phyloP scores from a whole-genome alignment of 805 yeast genomes.

The Candida taoyuanica region DNA sequence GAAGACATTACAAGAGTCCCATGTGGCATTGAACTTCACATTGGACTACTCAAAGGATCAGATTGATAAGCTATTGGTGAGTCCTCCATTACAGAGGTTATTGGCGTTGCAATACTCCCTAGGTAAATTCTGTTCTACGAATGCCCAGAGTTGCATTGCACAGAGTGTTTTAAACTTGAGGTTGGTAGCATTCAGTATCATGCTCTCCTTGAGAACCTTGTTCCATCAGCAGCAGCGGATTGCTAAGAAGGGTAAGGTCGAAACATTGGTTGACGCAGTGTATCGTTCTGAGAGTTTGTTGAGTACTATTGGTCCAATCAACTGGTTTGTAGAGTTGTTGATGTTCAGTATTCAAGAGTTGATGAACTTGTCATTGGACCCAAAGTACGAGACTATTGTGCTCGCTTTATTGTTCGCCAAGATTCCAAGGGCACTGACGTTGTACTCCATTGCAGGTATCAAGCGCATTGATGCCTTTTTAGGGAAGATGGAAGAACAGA shows the following conservation, averaged over 20 bases:
- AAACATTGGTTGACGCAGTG: constrained; percentile 43
- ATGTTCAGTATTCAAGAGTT: constrained; percentile 71
- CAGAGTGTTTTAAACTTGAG: constrained; percentile 65
- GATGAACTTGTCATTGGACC: constrained; percentile 35
- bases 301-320: constrained; percentile 67
- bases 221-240: constrained; percentile 60
- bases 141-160: constrained; percentile 24
- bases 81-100: constrained; percentile 73
- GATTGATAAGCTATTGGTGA: constrained; percentile 67
- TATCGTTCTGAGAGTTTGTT: constrained; percentile 60
- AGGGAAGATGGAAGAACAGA: constrained; percentile 20
- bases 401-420: constrained; percentile 60
- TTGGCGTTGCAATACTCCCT: constrained; percentile 64
- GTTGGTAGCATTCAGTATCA: constrained; percentile 64
- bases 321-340: constrained; percentile 83
- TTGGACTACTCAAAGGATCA: constrained; percentile 69
- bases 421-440: constrained; percentile 62
- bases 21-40: constrained; percentile 68
- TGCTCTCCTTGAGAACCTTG: constrained; percentile 55
- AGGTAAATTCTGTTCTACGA: constrained; percentile 38
- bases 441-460: constrained; percentile 63
- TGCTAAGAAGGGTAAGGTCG: constrained; percentile 43
- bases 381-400: constrained; percentile 36
- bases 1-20: constrained; percentile 58
- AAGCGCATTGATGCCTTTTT: constrained; percentile 43